phyloP scores from a whole-genome alignment of 2,329 filamentous ascomycete species.

The Arthrocladium fulminans region DNA sequence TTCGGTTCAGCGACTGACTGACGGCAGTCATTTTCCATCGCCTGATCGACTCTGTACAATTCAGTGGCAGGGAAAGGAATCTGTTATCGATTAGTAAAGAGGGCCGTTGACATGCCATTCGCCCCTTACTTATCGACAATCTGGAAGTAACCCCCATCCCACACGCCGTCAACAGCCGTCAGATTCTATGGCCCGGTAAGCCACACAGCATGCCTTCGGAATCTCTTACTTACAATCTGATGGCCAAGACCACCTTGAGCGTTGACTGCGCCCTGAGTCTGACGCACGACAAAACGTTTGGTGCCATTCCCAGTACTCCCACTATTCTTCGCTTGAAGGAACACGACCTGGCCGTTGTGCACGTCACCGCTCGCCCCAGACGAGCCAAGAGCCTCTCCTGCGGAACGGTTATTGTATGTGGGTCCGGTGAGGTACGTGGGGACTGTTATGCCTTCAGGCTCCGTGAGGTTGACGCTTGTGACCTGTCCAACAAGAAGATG shows the following conservation, averaged over 20 bases:
- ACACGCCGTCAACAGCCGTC: conserved; percentile 7
- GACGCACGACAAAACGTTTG: conserved; percentile 4
- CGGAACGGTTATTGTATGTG: conserved; percentile 9
- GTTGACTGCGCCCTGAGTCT: conserved; percentile 3
- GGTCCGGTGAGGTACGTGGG: conserved; percentile 8
- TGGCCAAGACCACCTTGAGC: conserved; percentile 11
- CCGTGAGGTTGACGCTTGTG: conserved; percentile 5
- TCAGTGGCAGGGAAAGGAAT: conserved; percentile 8
- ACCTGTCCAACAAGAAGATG: conserved; percentile 8
- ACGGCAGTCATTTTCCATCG: conserved; percentile 10
- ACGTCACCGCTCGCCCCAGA: conserved; percentile 9
- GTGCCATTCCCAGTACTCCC: neutral
- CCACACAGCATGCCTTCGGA: neutral
- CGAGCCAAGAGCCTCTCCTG: conserved; percentile 7
- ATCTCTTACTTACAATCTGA: conserved; percentile 2
- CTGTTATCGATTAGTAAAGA: neutral
- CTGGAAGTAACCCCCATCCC: conserved; percentile 10
- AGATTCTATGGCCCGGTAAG: conserved; percentile 3
- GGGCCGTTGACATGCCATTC: neutral
- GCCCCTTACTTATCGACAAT: conserved; percentile 10
- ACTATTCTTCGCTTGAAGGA: conserved; percentile 6
- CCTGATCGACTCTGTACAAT: conserved; percentile 10
- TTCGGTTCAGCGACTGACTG: conserved; percentile 4
- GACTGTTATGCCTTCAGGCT: conserved; percentile 2
- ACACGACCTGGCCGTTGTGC: conserved; percentile 10